A percentile compares a stretch with the other conserved stretches of the same genome.
Conservation (phyloP, 495 filamentous ascomycete genomes). For the Venustampulla echinocandica region DNA sequence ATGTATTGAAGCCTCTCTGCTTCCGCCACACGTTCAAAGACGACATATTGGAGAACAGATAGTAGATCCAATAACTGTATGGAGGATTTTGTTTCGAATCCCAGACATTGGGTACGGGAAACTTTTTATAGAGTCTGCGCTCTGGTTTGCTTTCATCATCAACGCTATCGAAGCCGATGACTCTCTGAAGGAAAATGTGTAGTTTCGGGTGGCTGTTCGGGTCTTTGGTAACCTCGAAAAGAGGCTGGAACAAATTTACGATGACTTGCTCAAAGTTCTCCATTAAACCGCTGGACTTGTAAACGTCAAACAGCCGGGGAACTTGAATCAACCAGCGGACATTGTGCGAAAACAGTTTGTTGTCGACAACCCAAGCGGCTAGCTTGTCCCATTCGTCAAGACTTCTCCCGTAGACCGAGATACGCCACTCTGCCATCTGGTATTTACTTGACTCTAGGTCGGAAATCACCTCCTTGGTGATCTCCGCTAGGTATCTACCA, state of each 20-base stretch:
- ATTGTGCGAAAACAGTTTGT: conserved; percentile 95
- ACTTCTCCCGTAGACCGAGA: conserved; percentile 89
- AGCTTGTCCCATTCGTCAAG: conserved; percentile 97
- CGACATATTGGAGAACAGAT: conserved; percentile 87
- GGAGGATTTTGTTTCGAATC: conserved; percentile 89
- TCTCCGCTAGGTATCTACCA: conserved; percentile 90
- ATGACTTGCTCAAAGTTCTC: conserved; percentile 83
- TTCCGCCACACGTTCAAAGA: conserved; percentile 90
- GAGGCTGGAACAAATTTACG: conserved; percentile 82
- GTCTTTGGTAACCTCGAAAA: conserved; percentile 90
- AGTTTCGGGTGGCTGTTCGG: conserved; percentile 83
- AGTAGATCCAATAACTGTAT: conserved; percentile 98
- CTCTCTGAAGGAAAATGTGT: conserved; percentile 88
- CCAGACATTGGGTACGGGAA: conserved; percentile 83
- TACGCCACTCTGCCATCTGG: conserved; percentile 98
- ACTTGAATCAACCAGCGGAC: conserved; percentile 96
- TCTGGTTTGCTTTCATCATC: conserved; percentile 98
- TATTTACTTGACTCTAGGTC: conserved; percentile 98
- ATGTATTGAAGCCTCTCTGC: conserved; percentile 89
- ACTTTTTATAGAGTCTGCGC: conserved; percentile 84
- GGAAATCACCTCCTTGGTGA: conserved; percentile 96
- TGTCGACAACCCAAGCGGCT: conserved; percentile 96
- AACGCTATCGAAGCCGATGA: conserved; percentile 94
- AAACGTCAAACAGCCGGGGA: conserved; percentile 90
- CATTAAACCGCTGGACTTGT: conserved; percentile 81